Conservation (phyloP, 1,284 basidiomycete genomes). For the Pseudozyma flocculosa region DNA sequence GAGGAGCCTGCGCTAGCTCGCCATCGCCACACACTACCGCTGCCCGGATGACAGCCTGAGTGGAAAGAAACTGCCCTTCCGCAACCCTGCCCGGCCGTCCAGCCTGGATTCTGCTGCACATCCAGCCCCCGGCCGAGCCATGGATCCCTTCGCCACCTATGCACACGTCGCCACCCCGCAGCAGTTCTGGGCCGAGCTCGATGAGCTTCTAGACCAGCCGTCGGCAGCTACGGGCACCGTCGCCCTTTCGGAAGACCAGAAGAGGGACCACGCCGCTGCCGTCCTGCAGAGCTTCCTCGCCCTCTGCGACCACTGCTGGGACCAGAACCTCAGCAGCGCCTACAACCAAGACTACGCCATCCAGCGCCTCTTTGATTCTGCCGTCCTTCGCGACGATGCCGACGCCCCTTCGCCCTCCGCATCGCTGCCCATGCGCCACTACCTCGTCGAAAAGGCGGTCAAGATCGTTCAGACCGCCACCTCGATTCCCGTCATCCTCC, state of each 20-base stretch:
- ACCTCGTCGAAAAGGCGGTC: conserved; percentile 30
- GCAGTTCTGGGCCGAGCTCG: conserved; percentile 48
- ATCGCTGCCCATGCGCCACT: conserved; percentile 24
- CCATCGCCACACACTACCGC: no score
- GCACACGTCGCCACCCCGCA: conserved; percentile 32
- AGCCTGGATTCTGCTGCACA: no score
- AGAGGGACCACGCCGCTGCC: conserved; percentile 20
- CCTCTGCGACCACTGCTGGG: conserved; percentile 41
- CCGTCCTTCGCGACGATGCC: conserved; percentile 20
- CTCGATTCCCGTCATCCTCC: conserved; percentile 80
- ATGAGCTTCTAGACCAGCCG: conserved; percentile 37
- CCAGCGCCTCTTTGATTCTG: conserved; percentile 32
- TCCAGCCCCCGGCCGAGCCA: no score
- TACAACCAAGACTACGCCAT: conserved; percentile 41
- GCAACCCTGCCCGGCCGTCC: no score
- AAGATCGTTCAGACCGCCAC: conserved; percentile 60
- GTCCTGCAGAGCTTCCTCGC: conserved; percentile 37
- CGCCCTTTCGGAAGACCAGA: conserved; percentile 1
- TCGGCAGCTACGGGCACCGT: background rate
- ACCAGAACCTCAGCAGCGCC: conserved; percentile 24
- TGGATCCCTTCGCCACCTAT: conserved; percentile 46
- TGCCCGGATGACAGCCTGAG: no score
- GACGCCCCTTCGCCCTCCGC: background rate
- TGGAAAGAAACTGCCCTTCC: no score
- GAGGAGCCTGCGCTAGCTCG: no score